Conservation (phyloP, 805 yeast species). For the Spencermartinsiella europaea region DNA sequence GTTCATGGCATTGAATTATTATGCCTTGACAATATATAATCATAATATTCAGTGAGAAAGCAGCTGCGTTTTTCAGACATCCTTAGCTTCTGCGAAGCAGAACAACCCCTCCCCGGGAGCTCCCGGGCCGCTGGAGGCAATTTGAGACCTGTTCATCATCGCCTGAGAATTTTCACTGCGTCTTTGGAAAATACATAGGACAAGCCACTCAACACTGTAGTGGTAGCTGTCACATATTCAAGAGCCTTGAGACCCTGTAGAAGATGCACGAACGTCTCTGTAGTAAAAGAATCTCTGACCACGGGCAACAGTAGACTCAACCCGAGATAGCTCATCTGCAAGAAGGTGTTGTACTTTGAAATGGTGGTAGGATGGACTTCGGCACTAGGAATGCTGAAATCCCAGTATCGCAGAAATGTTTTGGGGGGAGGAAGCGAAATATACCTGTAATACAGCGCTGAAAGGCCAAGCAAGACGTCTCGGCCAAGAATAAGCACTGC, state of each 20-base stretch:
- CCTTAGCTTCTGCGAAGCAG: too few relatives aligned
- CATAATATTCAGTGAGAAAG: not conserved
- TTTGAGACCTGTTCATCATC: too few relatives aligned
- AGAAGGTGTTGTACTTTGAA: constrained; percentile 82
- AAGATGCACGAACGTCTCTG: constrained; percentile 25
- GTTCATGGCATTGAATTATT: too few relatives aligned
- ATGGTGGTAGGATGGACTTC: constrained; percentile 83
- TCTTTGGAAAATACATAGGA: constrained; percentile 66
- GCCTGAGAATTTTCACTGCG: constrained; percentile 53
- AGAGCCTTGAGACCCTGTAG: constrained; percentile 23
- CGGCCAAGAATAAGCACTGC: constrained; percentile 71
- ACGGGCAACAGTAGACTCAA: constrained; percentile 54
- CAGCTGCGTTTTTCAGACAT: not conserved
- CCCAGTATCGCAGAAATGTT: constrained; percentile 68
- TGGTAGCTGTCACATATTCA: constrained; percentile 52
- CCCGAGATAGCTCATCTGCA: constrained; percentile 88
- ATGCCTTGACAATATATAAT: not conserved
- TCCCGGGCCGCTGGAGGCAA: too few relatives aligned
- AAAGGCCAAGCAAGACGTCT: constrained; percentile 65
- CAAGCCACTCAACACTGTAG: constrained; percentile 74
- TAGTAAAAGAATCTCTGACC: constrained; percentile 32
- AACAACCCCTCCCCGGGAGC: too few relatives aligned
- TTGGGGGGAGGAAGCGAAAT: constrained; percentile 69
- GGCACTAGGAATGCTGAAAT: constrained; percentile 73
- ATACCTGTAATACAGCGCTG: constrained; percentile 70